Percentiles rank a stretch among this genome's conserved stretches.
phyloP scores from a whole-genome alignment of 1,139 yeast species.

The Candida sojae region DNA sequence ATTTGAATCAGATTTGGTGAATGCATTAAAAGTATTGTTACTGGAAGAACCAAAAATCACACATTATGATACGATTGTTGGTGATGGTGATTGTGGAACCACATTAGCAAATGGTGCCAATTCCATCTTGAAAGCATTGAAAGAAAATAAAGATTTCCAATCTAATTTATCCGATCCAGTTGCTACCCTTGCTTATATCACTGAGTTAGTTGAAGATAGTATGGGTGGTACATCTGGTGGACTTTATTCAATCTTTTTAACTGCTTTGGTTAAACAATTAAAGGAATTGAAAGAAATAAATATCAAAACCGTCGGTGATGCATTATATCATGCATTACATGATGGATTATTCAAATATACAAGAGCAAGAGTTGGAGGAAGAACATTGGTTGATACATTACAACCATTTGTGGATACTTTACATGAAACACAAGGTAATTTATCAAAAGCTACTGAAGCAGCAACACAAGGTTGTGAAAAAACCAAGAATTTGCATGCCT shows the following conservation, averaged over 20 bases:
- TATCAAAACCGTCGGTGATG: conserved; percentile 27
- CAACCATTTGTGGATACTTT: conserved; percentile 81
- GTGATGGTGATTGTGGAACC: conserved; percentile 97
- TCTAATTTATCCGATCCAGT: conserved; percentile 38
- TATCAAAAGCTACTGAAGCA: conserved; percentile 61
- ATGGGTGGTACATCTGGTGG: conserved; percentile 99
- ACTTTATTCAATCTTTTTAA: conserved; percentile 76
- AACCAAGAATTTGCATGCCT: conserved; percentile 75
- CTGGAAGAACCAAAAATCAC: conserved; percentile 80
- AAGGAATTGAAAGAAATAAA: conserved; percentile 36
- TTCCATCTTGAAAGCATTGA: conserved; percentile 60
- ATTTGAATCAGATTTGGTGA: conserved; percentile 39
- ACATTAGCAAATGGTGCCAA: conserved; percentile 83
- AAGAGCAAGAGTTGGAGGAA: conserved; percentile 85
- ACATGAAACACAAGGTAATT: conserved; percentile 41
- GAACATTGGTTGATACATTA: conserved; percentile 84
- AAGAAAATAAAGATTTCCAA: conserved; percentile 33
- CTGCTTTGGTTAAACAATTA: conserved; percentile 39
- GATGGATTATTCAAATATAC: conserved; percentile 68
- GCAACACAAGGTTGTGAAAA: conserved; percentile 76
- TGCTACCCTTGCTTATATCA: conserved; percentile 49
- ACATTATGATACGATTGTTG: conserved; percentile 82
- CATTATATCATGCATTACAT: conserved; percentile 38
- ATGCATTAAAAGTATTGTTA: conserved; percentile 53
- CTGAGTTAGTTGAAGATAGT: conserved; percentile 78